Evolutionary conservation across 768 basidiomycete species (phyloP), one percentile per base, ranked within the genome.

Genomic region (Boletus coccyginus): DNA sequence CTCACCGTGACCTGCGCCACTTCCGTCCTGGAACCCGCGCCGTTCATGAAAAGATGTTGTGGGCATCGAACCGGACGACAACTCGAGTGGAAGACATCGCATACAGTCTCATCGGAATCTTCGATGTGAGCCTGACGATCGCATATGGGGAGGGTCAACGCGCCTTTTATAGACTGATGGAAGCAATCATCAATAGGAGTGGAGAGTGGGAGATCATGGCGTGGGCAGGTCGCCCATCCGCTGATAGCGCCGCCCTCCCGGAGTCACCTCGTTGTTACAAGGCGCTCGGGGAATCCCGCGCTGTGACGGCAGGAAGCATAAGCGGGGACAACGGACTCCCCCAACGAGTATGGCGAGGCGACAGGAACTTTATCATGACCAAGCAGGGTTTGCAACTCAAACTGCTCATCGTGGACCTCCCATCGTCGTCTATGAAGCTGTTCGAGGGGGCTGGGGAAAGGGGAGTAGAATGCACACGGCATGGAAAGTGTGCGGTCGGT

Each of bases 61-160:
- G 72, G 71, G 73, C 71, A 5, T 66, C 73, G 21, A 70, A 55
- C 7, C 63, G 73, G 54, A 73, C 61, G 13, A 74, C 72, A 1
- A 74, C 73, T 2, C 55, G 68, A 6, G 56, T 70, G 17, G 71
- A 73, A 50, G 71, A 74, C 48, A 61, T 61, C 14, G 71, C 73
- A 1, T 73, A 73, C 50, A 66, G 54, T 36, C 66, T 74, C 35
- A 68, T 73, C 46, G 71, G 71, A 9, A 44, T 74, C 33, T 71
- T 74, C 12, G 68, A 74, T 24, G 68, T 73, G 39, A 70, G 66
- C 58, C 48, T 73, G 50, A 62, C 70, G 33, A 64, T 74, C 27
- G 68, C 68, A n/a, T 73, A 73, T 32, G 73, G 72, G 24, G 73
- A 73, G 46, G 72, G 73, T 1, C 57, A 62, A 43, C 70, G 69